Conservation (phyloP, 768 basidiomycete species). For the Amanita rubescens region DNA sequence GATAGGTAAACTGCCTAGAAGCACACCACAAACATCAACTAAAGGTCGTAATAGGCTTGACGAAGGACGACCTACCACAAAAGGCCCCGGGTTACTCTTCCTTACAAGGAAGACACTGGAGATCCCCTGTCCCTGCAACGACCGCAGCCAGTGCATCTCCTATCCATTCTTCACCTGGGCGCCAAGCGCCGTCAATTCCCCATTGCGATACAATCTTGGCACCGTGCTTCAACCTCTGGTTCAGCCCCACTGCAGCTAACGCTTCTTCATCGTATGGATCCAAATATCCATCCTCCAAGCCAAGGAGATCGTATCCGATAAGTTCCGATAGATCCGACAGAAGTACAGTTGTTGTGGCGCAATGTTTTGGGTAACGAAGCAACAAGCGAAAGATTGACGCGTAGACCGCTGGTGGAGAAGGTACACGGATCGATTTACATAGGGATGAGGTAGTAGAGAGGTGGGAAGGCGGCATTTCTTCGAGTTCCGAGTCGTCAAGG, state of each 20-base stretch:
- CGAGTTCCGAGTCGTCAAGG: conserved; percentile 15
- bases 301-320: conserved; percentile 24
- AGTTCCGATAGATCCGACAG: conserved; percentile 27
- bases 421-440: conserved; percentile 18
- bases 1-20: too few species aligned
- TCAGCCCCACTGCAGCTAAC: conserved; percentile 14
- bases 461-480: conserved; percentile 11
- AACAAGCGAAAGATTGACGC: conserved; percentile 27
- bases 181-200: conserved; percentile 14
- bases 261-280: conserved; percentile 21
- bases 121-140: conserved; percentile 12
- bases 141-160: conserved; percentile 23
- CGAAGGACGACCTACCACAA: too few species aligned
- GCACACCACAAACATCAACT: too few species aligned
- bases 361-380: conserved; percentile 17
- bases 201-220: conserved; percentile 5
- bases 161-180: conserved; percentile 26
- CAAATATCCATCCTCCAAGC: conserved; percentile 22
- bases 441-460: conserved; percentile 8
- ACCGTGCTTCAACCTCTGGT: conserved; percentile 7
- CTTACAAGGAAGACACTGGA: conserved; percentile 9
- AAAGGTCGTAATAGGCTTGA: too few species aligned
- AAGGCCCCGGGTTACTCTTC: not conserved
- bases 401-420: conserved; percentile 24
- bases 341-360: conserved; percentile 16